Evolutionary conservation across 139 green algal genomes (phyloP).

Genomic region (Chlamydomonas sp.): DNA sequence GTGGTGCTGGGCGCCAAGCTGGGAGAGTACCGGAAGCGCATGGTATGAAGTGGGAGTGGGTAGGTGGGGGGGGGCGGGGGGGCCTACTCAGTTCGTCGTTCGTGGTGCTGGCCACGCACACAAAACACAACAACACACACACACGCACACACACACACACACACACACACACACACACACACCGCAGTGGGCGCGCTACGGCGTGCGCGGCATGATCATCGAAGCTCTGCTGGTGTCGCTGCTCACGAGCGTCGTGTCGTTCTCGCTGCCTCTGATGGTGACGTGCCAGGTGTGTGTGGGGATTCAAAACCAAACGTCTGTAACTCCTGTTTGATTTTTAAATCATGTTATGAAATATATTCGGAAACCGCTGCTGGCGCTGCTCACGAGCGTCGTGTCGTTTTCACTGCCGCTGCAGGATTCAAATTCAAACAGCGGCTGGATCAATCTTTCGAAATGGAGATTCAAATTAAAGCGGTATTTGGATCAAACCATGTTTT

Average conservation of each 20-base stretch:
- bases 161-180: neutral
- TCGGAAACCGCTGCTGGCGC: neutral
- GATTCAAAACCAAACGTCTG: neutral
- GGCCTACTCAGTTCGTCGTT: too few relatives aligned
- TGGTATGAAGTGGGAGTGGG: slow-evolving; percentile 1
- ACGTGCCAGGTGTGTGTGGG: slow-evolving; percentile 39
- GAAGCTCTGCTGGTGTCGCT: slow-evolving; percentile 45
- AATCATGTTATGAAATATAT: too few relatives aligned
- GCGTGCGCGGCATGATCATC: slow-evolving; percentile 20
- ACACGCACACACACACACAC: too few relatives aligned
- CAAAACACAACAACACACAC: too few relatives aligned
- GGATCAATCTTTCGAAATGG: too few relatives aligned
- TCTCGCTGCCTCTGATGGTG: slow-evolving; percentile 49
- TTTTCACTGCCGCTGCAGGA: too few relatives aligned
- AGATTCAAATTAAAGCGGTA: too few relatives aligned
- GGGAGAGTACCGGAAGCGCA: slow-evolving; percentile 29
- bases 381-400: too few relatives aligned
- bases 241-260: slow-evolving; percentile 49
- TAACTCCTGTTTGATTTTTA: neutral
- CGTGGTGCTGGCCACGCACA: too few relatives aligned
- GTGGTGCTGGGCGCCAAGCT: slow-evolving; percentile 56
- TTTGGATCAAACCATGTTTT: too few relatives aligned
- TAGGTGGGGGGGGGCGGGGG: too few relatives aligned
- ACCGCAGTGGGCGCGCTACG: neutral
- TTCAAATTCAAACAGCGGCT: neutral